Percentiles rank a stretch among this genome's conserved stretches.
Evolutionary conservation across 495 filamentous ascomycete species (phyloP).

Genomic region (Entonaema liquescens): DNA sequence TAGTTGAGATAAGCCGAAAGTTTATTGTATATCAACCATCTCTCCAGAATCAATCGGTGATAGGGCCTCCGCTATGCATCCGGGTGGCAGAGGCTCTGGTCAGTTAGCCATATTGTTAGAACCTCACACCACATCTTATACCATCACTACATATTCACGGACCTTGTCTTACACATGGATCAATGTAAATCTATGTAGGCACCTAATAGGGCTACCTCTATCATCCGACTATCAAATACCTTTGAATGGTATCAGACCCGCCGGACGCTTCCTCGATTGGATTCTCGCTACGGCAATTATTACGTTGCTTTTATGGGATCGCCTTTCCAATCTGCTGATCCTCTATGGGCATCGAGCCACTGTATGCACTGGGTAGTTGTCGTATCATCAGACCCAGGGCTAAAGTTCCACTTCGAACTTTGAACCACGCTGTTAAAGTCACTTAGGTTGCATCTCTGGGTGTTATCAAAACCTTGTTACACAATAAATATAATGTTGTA

Average conservation of each 20-base stretch:
- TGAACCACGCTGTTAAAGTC: not conserved
- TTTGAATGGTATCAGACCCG: not conserved
- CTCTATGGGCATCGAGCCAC: constrained; percentile 21
- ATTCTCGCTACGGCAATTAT: not conserved
- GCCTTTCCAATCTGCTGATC: constrained; percentile 22
- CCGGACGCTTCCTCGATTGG: not conserved
- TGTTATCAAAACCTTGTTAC: not conserved
- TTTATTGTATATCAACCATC: not conserved
- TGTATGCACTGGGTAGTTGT: constrained; percentile 3
- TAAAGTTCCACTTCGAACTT: not conserved
- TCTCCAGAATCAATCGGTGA: not conserved
- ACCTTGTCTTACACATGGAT: constrained; percentile 7
- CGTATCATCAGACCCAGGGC: not conserved
- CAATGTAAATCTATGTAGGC: constrained; percentile 29
- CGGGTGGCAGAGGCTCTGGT: not conserved
- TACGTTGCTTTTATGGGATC: not conserved
- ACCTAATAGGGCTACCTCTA: constrained; percentile 4
- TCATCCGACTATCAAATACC: constrained; percentile 21
- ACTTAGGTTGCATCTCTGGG: not conserved
- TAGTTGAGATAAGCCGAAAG: no score
- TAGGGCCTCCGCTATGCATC: constrained; percentile 1
- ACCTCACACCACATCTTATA: constrained; percentile 10
- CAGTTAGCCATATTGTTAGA: constrained; percentile 8
- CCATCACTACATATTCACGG: not conserved
- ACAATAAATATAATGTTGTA: not conserved